Conservation (phyloP, 2,329 filamentous ascomycete species). For the Hortaea werneckii region DNA sequence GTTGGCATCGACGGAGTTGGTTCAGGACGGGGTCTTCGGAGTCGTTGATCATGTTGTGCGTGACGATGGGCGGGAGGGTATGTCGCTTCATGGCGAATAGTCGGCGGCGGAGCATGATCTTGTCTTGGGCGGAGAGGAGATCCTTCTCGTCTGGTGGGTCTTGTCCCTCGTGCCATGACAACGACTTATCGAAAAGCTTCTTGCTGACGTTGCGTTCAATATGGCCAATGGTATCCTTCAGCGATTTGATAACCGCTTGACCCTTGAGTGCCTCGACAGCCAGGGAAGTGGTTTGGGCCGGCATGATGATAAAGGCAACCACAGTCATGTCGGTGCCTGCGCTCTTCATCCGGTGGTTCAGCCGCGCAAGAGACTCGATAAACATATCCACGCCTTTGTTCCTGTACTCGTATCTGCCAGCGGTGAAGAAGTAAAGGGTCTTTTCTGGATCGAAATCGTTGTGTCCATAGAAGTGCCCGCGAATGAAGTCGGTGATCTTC, state of each 20-base stretch:
- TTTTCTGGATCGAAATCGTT: slow-evolving; percentile 96
- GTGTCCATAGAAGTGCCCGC: slow-evolving; percentile 96
- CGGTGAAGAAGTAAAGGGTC: slow-evolving; percentile 95
- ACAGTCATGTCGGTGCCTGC: slow-evolving; percentile 83
- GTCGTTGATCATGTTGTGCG: slow-evolving; percentile 97
- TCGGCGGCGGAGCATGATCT: slow-evolving; percentile 79
- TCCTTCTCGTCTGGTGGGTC: slow-evolving; percentile 94
- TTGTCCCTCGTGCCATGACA: slow-evolving; percentile 92
- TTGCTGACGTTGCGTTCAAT: slow-evolving; percentile 89
- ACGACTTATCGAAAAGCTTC: slow-evolving; percentile 85
- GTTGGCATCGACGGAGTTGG: slow-evolving; percentile 87
- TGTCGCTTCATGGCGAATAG: slow-evolving; percentile 95
- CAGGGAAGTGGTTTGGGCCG: slow-evolving; percentile 86
- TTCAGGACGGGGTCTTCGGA: slow-evolving; percentile 87
- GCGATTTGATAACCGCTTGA: slow-evolving; percentile 92
- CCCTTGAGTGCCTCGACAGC: slow-evolving; percentile 94
- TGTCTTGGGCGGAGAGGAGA: slow-evolving; percentile 81
- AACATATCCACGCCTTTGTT: slow-evolving; percentile 99
- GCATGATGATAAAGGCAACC: slow-evolving; percentile 98
- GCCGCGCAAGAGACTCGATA: slow-evolving; percentile 84
- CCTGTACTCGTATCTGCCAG: slow-evolving; percentile 91
- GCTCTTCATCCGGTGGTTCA: slow-evolving; percentile 86
- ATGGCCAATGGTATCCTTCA: slow-evolving; percentile 83
- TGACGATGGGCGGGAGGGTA: slow-evolving; percentile 85
- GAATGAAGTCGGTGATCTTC: slow-evolving; percentile 96